Conservation (phyloP, 345 rosid species). For the Eutrema yunnanense region DNA sequence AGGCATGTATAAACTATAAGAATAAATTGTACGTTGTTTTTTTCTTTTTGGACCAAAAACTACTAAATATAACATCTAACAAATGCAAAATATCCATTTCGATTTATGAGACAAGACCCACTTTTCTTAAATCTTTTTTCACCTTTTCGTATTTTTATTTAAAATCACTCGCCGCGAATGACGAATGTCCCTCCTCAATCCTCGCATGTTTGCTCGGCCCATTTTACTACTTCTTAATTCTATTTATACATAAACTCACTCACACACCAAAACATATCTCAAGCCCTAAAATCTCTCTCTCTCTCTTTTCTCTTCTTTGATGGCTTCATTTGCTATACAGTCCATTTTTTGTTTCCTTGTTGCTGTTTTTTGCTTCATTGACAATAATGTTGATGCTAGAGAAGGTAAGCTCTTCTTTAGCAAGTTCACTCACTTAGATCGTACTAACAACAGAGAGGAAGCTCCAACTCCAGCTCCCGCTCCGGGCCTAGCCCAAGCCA, state of each 20-base stretch:
- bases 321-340: slow-evolving; percentile 35
- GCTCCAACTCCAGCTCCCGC: slow-evolving; percentile 11
- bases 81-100: neutral
- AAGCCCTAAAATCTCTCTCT: no score
- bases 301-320: neutral
- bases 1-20: neutral
- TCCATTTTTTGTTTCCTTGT: slow-evolving; percentile 21
- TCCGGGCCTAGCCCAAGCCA: slow-evolving; percentile 23
- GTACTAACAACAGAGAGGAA: neutral
- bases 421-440: slow-evolving; percentile 41
- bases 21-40: neutral
- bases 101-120: neutral
- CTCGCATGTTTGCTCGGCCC: slow-evolving; percentile 40
- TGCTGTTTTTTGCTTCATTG: slow-evolving; percentile 15
- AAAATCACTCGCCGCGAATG: slow-evolving; percentile 23
- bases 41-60: slow-evolving; percentile 8
- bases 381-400: slow-evolving; percentile 40
- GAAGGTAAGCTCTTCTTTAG: slow-evolving; percentile 53
- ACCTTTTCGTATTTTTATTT: neutral
- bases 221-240: neutral
- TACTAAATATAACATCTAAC: neutral
- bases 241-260: slow-evolving; percentile 25
- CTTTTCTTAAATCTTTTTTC: neutral
- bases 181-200: slow-evolving; percentile 48
- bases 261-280: slow-evolving; percentile 9